These are phyloP conservation scores for Jamesozyma hellenica DNA, from an alignment of 805 yeast genomes.

Conservation along the genomic window DNA sequence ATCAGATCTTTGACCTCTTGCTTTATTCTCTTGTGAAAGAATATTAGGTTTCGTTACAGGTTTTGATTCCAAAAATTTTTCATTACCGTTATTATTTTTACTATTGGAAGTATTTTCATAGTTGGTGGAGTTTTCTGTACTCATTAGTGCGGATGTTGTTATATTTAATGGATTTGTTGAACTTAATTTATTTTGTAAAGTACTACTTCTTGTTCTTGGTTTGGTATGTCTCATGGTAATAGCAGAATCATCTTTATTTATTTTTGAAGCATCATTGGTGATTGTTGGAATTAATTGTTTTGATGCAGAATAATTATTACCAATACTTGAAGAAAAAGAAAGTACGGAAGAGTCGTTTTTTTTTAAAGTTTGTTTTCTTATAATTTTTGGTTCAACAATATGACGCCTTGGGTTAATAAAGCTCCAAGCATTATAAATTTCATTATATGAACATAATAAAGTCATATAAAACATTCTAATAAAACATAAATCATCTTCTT, in stretches of 20 bases:
- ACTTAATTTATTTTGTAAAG: slow-evolving; percentile 14
- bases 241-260: not conserved
- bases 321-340: slow-evolving; percentile 1
- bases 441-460: slow-evolving; percentile 53
- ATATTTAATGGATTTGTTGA: too few species aligned
- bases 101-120: too few species aligned
- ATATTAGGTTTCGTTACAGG: too few species aligned
- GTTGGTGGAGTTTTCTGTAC: too few species aligned
- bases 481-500: slow-evolving; percentile 52
- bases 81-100: too few species aligned
- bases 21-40: too few species aligned
- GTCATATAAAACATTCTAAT: slow-evolving; percentile 54
- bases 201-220: slow-evolving; percentile 20
- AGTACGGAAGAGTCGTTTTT: slow-evolving; percentile 5
- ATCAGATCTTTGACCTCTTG: not conserved
- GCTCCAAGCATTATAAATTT: slow-evolving; percentile 56
- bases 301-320: not conserved
- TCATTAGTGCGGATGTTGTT: too few species aligned
- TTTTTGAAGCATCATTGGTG: not conserved
- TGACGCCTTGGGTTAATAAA: slow-evolving; percentile 10
- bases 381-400: not conserved
- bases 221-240: slow-evolving; percentile 6
- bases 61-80: too few species aligned
- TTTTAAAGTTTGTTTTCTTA: slow-evolving; percentile 3
- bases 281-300: not conserved